Conservation (phyloP, 2,329 filamentous ascomycete genomes). For the Xylariaceae sp. region DNA sequence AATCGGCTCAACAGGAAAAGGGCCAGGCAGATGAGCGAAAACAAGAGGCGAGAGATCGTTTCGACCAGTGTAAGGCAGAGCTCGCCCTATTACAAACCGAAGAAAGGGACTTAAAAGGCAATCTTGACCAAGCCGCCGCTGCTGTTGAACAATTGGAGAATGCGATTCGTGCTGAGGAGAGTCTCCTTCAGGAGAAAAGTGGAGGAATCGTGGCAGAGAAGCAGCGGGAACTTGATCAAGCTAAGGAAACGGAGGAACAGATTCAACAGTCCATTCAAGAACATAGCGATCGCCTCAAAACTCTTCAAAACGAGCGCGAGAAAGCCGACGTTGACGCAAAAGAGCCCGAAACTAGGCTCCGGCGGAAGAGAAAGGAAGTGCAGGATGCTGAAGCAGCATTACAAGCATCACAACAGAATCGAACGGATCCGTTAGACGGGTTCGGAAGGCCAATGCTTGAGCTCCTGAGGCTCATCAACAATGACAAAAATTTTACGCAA, state of each 20-base stretch:
- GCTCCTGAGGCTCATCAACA: constrained; percentile 66
- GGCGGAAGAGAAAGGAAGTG: constrained; percentile 54
- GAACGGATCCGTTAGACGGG: constrained; percentile 58
- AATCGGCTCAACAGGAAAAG: constrained; percentile 45
- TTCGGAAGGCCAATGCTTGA: constrained; percentile 62
- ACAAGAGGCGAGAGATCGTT: constrained; percentile 48
- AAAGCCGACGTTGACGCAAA: constrained; percentile 27
- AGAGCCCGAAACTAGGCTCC: constrained; percentile 31
- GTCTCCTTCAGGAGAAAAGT: constrained; percentile 63
- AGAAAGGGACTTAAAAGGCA: constrained; percentile 50
- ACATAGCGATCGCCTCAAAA: constrained; percentile 23
- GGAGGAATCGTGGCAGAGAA: constrained; percentile 67
- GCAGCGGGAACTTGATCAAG: constrained; percentile 56
- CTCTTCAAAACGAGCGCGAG: constrained; percentile 28
- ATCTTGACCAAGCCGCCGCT: too few species aligned
- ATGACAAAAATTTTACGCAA: constrained; percentile 65
- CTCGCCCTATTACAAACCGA: constrained; percentile 56
- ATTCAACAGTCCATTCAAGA: constrained; percentile 35
- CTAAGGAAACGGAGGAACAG: constrained; percentile 48
- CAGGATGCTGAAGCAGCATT: constrained; percentile 50
- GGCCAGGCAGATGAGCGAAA: constrained; percentile 45
- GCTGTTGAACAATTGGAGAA: constrained; percentile 58
- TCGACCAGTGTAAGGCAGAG: constrained; percentile 52
- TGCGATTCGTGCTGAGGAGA: constrained; percentile 55
- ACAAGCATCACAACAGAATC: constrained; percentile 51